Base-by-base conservation (phyloP, 176 grass and related monocot species). In the Oropetium thomaeum region DNA sequence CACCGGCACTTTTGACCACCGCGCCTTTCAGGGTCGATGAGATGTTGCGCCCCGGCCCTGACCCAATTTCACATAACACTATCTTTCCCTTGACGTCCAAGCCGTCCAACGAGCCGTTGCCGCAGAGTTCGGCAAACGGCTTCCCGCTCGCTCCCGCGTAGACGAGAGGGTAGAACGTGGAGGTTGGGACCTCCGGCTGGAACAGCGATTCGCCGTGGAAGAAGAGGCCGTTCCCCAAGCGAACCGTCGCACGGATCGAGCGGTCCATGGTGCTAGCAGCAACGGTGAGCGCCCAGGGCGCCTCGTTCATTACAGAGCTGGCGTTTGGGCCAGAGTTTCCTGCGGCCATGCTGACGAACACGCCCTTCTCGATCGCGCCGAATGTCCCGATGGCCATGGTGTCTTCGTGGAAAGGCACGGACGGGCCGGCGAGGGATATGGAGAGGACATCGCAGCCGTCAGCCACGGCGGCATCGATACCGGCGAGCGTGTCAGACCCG, bases 211-310 rank as follows among this genome's bases (percentile, higher is more conserved):
- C 77, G 59, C 92, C 92, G 7, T 89, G 32, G 45, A 91, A 81
- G 10, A 25, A 41, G 40, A 67, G 22, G 3, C 86, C 86, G 35
- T 96, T 86, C 0, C 76, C 71, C 10, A 96, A 67, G 16, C 37
- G 75, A 26, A 91, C 83, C 0, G 25, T 83, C 1, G 79, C 27
- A 7, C 76, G 19, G 7, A 96, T 62, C 2, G 73, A 78, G 0
- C 86, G 75, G 81, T 91, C 92, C 71, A 89, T 91, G 5, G 86
- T 96, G 51, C 80, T 83, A 0, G 89, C 92, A 0, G 64, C 89
- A 14, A 96, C 86, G 5, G 86, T 96, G 26, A 96, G 83, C 28
- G 87, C 52, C 89, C 89, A 91, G 0, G 92, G 92, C 11, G 89
- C 85, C 33, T 87, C 88, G n/a, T 89, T 96, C 0, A 26, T 4